Evolutionary conservation across 257 asterid species (phyloP).

Genomic region (Capsicum baccatum): DNA sequence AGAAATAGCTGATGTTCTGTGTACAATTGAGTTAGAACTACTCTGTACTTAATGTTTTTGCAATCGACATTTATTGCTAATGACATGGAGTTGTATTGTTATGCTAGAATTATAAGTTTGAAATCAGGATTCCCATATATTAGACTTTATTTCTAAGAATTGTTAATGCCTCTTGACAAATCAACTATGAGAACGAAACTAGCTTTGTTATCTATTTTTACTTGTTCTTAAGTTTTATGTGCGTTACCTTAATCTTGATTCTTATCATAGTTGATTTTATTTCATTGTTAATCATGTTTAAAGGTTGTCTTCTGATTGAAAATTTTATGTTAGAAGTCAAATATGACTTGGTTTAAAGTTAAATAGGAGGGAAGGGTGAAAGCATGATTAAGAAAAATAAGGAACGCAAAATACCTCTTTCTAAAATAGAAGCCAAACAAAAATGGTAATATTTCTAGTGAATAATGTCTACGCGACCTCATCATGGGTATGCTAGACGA

Average conservation of each 20-base stretch:
- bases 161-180: background rate
- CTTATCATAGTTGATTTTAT: background rate
- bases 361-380: too few relatives aligned
- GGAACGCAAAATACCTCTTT: too few relatives aligned
- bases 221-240: background rate
- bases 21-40: conserved; percentile 5
- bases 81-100: background rate
- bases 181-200: background rate
- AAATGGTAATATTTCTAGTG: too few relatives aligned
- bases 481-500: too few relatives aligned
- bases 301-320: too few relatives aligned
- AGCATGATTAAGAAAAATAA: too few relatives aligned
- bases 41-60: background rate
- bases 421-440: too few relatives aligned
- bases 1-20: background rate
- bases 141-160: background rate
- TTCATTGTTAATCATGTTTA: background rate
- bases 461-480: too few relatives aligned
- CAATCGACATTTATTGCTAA: background rate
- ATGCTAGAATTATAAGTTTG: conserved; percentile 8
- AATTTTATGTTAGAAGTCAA: too few relatives aligned
- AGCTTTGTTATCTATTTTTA: background rate
- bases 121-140: background rate
- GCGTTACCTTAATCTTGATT: background rate
- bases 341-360: too few relatives aligned